Evolutionary conservation across 2,329 filamentous ascomycete genomes (phyloP).

Genomic region (Mariannaea sp.): DNA sequence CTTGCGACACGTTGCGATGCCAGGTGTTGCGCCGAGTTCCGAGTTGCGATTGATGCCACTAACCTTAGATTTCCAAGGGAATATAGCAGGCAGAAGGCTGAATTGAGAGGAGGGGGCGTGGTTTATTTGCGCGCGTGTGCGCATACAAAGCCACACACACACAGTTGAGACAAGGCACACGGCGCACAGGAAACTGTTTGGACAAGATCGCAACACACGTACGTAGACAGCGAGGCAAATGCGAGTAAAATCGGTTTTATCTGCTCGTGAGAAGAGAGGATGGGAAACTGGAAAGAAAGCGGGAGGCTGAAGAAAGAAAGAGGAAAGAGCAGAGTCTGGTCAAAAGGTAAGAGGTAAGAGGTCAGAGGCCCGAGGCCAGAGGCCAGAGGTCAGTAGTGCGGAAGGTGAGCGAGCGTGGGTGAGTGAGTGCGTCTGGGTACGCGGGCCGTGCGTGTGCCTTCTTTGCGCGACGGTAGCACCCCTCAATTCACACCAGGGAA

Average conservation of each 20-base stretch:
- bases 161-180: constrained; percentile 18
- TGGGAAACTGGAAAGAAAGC: constrained; percentile 17
- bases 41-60: constrained; percentile 21
- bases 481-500: constrained; percentile 10
- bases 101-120: constrained; percentile 9
- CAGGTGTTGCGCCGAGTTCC: constrained; percentile 3
- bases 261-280: constrained; percentile 8
- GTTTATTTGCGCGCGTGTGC: constrained; percentile 37
- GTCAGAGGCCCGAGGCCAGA: too few relatives aligned
- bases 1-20: constrained; percentile 13
- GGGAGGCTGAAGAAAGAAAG: constrained; percentile 8
- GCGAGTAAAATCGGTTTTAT: constrained; percentile 12
- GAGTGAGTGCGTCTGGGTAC: too few relatives aligned
- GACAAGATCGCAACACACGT: constrained; percentile 10
- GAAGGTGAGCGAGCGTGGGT: too few relatives aligned
- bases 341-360: too few relatives aligned
- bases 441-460: constrained; percentile 5
- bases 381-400: constrained; percentile 13
- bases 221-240: constrained; percentile 9
- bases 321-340: too few relatives aligned
- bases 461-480: constrained; percentile 15
- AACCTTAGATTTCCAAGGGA: not conserved
- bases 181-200: constrained; percentile 4
- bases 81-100: not conserved
- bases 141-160: constrained; percentile 29